Evolutionary conservation across 805 yeast species (phyloP), one percentile per base, ranked within the genome.

Genomic region (Nakazawaea molendinolei): DNA sequence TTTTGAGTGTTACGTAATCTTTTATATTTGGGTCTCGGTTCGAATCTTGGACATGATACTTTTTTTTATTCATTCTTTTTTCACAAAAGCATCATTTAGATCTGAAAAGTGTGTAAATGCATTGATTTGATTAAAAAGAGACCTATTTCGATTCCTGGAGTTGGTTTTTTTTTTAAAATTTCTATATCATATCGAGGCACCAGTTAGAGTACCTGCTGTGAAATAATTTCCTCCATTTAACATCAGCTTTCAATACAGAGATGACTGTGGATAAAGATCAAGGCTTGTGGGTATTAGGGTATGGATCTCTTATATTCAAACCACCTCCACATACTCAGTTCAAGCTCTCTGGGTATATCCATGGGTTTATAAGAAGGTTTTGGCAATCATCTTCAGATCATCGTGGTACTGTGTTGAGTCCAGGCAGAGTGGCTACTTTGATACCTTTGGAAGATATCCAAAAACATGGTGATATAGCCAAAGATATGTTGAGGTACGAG

Each of bases 341-440:
- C 48, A 60, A 76, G 25, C 68, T 83, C 8, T 78, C 86, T 0
- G 96, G 96, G 0, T 72, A 78, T 31, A 65, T 89, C 17, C 65
- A 66, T 34, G 96, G 96, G 2, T 86, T 65, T 46, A 74, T 79
- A 1, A 67, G 97, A 15, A 61, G 95, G 30, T 89, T 89, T 52
- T 89, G 96, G 96, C 97, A 89, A 56, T 72, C 85, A 23, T 80
- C 92, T 8, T 75, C 79, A 17, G 97, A 89, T 54, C 95, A 90
- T 55, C 61, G 97, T 36, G 97, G 97, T 1, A 82, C 94, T 0
- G 86, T 86, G 0, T 84, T 74, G 39, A 53, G 60, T n/a, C 95
- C 95, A 1, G 97, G 97, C 1, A 59, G 97, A 23, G 97, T 89
- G 1, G 95, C 74, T 8, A 89, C 97, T 0, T 61, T 89, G 31